Conservation (phyloP, 345 rosid genomes). For the Alliaria petiolata region DNA sequence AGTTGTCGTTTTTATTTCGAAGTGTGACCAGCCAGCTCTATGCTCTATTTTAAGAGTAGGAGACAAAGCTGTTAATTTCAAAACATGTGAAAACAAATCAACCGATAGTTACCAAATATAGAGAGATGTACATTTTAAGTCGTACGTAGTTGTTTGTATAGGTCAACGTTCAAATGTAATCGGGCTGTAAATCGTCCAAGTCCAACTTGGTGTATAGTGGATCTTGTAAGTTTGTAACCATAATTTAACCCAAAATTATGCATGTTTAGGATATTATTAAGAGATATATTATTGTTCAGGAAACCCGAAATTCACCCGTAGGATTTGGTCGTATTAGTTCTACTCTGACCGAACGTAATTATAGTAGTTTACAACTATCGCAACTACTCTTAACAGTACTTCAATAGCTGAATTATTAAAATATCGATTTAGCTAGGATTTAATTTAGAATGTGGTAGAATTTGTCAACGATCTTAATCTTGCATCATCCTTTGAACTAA, state of each 20-base stretch:
- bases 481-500: conserved; percentile 6
- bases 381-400: no score
- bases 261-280: no score
- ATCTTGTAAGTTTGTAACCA: neutral
- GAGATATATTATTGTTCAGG: no score
- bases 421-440: neutral
- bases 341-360: neutral
- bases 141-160: neutral
- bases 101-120: conserved; percentile 13
- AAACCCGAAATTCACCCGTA: no score
- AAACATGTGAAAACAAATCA: conserved; percentile 13
- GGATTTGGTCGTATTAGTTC: no score
- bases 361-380: neutral
- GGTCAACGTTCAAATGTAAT: neutral
- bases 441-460: neutral
- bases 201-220: conserved; percentile 3
- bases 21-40: conserved; percentile 24
- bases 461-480: neutral
- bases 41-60: conserved; percentile 25
- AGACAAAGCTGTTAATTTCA: conserved; percentile 3
- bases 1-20: neutral
- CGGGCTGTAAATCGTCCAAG: neutral
- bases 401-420: no score
- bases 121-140: no score
- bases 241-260: no score